Evolutionary conservation across 2,329 filamentous ascomycete genomes (phyloP), one percentile per base, ranked within the genome.

Genomic region (Coleophoma cylindrospora): DNA sequence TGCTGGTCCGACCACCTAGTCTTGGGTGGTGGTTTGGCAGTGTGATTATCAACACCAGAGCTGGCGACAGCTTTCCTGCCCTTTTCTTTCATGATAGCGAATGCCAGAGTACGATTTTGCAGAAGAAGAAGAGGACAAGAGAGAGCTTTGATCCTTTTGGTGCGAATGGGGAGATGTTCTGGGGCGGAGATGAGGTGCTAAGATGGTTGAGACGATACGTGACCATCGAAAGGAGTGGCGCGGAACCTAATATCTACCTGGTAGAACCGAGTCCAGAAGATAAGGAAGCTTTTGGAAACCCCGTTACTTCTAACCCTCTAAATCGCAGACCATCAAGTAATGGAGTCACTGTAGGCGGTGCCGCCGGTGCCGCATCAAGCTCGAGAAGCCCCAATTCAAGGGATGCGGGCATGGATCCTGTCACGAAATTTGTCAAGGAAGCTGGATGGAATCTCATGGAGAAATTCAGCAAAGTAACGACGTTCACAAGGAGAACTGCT

Each of bases 11-110:
- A 2, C 92, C 92, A 3, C 95, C 94, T 5, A 96, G 90, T 66
- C 71, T 96, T 8, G 95, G 94, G 14, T 99, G 94, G 95, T 99
- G 94, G 94, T 96, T 95, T 66, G 94, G 94, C 34, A 96, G 91
- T 55, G 71, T 99, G 27, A 86, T 99, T 50, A 89, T 99, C 72
- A 99, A 99, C 66, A 90, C 89, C 1, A 78, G 88, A 12, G 84
- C 87, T 1, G 95, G 95, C 3, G 91, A 97, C 65, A 94, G 89
- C 65, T 96, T 97, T 59, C 94, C 94, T 0, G 91, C 94, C 0
- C 74, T 99, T 1, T 99, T 99, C 72, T 99, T 99, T 71, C 94
- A 99, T 66, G 94, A 99, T 64, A 91, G 84, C 55, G 94, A 99
- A 72, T 99, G 94, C 63, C 88, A 96, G 69, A 95, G 88, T 48